These are phyloP conservation scores for Thoreauomyces humboldtii DNA, from an alignment of 192 early-diverging fungal genomes.

Conservation along the genomic window DNA sequence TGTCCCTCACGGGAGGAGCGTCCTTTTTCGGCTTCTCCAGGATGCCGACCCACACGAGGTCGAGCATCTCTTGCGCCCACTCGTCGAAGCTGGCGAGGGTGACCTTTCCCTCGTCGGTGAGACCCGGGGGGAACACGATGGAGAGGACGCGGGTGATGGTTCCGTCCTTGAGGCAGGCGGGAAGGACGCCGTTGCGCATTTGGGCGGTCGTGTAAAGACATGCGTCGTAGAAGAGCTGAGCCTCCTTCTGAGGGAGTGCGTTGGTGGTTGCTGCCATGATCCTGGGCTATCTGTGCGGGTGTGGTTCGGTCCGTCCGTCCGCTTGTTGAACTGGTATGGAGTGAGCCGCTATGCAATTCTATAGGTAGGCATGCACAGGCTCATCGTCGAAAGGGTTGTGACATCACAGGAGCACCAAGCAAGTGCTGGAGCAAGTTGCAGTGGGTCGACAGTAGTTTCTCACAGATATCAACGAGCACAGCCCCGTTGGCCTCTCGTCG, in stretches of 20 bases:
- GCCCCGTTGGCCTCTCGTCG: too few species aligned
- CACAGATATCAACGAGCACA: too few species aligned
- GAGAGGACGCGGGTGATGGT: not conserved
- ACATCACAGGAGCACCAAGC: too few species aligned
- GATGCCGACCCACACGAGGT: conserved; percentile 17
- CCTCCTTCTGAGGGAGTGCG: not conserved
- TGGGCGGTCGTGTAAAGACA: not conserved
- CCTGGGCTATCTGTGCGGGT: too few species aligned
- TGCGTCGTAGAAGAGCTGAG: conserved; percentile 3
- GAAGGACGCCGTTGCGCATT: not conserved
- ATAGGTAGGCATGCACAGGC: too few species aligned
- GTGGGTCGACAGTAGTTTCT: too few species aligned
- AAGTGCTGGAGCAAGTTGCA: too few species aligned
- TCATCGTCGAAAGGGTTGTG: too few species aligned
- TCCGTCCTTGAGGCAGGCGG: conserved; percentile 1
- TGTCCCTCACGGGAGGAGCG: not conserved
- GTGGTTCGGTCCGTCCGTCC: too few species aligned
- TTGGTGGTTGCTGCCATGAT: too few species aligned
- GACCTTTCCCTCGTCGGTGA: not conserved
- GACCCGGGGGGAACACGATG: not conserved
- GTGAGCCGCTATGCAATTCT: too few species aligned
- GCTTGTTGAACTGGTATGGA: too few species aligned
- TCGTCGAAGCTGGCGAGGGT: conserved; percentile 12
- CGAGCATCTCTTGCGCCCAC: conserved; percentile 19
- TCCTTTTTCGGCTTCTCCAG: conserved; percentile 9